phyloP scores from a whole-genome alignment of 148 eudicot species.

The Rhododendron mucronatum region DNA sequence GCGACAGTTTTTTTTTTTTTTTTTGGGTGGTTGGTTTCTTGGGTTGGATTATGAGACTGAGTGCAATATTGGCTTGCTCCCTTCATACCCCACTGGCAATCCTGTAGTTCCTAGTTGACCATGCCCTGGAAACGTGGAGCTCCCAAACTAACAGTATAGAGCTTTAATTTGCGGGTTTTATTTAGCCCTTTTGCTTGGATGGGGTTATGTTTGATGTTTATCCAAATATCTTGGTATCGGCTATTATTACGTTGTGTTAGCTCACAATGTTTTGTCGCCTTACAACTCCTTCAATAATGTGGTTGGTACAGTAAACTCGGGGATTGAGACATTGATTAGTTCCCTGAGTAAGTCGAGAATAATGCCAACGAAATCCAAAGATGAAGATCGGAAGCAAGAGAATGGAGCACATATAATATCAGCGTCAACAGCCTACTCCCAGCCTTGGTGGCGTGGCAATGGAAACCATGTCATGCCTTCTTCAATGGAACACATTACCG shows the following conservation, averaged over 20 bases:
- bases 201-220: background rate
- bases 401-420: conserved; percentile 19
- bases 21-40: background rate
- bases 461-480: conserved; percentile 33
- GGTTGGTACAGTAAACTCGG: conserved; percentile 1
- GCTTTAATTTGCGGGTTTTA: background rate
- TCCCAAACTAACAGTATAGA: background rate
- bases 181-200: background rate
- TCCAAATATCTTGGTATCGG: background rate
- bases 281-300: background rate
- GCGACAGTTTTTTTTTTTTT: background rate
- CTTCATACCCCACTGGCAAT: background rate
- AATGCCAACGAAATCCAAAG: conserved; percentile 44
- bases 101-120: background rate
- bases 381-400: conserved; percentile 23
- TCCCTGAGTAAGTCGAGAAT: conserved; percentile 15
- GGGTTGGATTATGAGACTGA: background rate
- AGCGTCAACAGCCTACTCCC: conserved; percentile 27
- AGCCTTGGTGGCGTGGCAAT: conserved; percentile 68
- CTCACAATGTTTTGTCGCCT: background rate
- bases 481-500: conserved; percentile 27
- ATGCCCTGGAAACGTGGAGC: background rate
- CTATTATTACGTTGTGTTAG: background rate
- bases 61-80: background rate
- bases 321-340: conserved; percentile 4